Percentiles rank a stretch among this genome's conserved stretches.
Evolutionary conservation across 371 early-diverging fungal genomes (phyloP).

Genomic region (Apophysomyces ossiformis): DNA sequence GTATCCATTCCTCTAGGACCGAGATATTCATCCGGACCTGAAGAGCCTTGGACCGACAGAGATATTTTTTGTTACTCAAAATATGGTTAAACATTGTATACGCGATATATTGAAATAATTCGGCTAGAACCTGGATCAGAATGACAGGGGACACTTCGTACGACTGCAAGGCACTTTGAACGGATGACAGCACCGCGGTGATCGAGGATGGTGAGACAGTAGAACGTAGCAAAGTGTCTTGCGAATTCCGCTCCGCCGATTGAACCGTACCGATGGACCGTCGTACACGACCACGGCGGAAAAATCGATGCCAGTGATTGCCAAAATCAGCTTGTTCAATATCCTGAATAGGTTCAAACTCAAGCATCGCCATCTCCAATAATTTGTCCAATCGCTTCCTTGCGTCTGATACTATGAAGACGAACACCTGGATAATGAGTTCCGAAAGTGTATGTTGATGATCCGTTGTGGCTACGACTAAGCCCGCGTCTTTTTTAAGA

Average conservation of each 20-base stretch:
- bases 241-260: neutral
- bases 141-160: slow-evolving; percentile 64
- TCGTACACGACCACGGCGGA: slow-evolving; percentile 30
- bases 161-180: slow-evolving; percentile 51
- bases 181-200: slow-evolving; percentile 56
- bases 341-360: slow-evolving; percentile 72
- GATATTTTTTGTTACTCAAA: slow-evolving; percentile 68
- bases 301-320: slow-evolving; percentile 52
- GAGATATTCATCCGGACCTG: slow-evolving; percentile 86
- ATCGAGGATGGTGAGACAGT: slow-evolving; percentile 56
- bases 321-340: slow-evolving; percentile 67
- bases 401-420: slow-evolving; percentile 60
- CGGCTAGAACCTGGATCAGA: slow-evolving; percentile 57
- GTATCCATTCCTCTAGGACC: slow-evolving; percentile 82
- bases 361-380: slow-evolving; percentile 71
- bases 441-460: slow-evolving; percentile 70
- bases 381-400: slow-evolving; percentile 62
- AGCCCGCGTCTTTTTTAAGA: slow-evolving; percentile 76
- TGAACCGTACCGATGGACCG: neutral
- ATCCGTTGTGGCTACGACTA: slow-evolving; percentile 62
- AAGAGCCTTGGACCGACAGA: slow-evolving; percentile 82
- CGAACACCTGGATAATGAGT: slow-evolving; percentile 70
- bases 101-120: slow-evolving; percentile 73
- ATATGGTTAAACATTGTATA: slow-evolving; percentile 82
- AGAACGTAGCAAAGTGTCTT: slow-evolving; percentile 6